A percentile compares a stretch with the other conserved stretches of the same genome.
phyloP scores from a whole-genome alignment of 768 basidiomycete species.

The Vararia minispora region DNA sequence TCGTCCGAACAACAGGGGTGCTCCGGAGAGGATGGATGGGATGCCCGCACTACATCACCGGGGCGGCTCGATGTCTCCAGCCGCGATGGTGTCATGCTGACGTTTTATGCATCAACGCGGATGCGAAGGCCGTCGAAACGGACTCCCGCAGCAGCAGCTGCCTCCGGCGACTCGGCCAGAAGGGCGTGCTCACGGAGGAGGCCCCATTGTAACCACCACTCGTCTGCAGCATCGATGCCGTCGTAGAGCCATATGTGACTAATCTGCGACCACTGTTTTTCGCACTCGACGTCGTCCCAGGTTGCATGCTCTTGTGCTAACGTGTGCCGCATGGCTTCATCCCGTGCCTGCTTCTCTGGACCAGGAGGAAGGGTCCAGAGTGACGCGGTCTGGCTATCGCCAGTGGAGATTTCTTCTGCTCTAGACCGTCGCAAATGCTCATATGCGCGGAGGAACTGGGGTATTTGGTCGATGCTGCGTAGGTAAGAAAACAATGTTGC shows the following conservation, averaged over 20 bases:
- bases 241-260: constrained; percentile 11
- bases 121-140: too few species aligned
- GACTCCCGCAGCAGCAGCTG: too few species aligned
- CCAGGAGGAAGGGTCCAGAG: constrained; percentile 10
- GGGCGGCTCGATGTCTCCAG: too few species aligned
- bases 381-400: constrained; percentile 1
- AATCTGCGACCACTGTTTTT: constrained; percentile 10
- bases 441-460: constrained; percentile 8
- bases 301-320: not conserved
- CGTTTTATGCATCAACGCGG: too few species aligned
- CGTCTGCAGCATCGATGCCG: constrained; percentile 12
- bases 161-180: not conserved
- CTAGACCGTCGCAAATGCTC: constrained; percentile 6
- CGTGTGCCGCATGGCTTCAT: constrained; percentile 1
- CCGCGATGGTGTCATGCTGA: too few species aligned
- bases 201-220: constrained; percentile 16
- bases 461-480: constrained; percentile 7
- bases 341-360: constrained; percentile 5
- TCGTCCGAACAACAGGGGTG: too few species aligned
- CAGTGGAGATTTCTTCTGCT: constrained; percentile 4
- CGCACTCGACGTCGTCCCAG: constrained; percentile 10
- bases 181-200: constrained; percentile 11
- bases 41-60: too few species aligned
- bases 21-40: too few species aligned
- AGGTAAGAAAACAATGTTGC: constrained; percentile 9